Evolutionary conservation across 2,329 filamentous ascomycete genomes (phyloP).

Genomic region (Botrytis porri): DNA sequence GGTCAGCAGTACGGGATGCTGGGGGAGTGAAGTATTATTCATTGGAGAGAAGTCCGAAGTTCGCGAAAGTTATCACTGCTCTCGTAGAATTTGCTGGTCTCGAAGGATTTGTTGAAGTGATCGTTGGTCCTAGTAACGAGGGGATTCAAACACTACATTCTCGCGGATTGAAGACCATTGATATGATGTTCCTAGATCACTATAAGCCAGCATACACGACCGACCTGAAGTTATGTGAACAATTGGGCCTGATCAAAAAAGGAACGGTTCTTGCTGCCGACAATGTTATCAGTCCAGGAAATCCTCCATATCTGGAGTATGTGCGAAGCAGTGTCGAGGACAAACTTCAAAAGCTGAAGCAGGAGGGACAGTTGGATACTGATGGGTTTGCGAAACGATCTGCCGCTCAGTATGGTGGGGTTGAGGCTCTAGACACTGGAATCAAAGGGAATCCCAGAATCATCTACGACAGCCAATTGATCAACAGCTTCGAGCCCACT

Average conservation of each 20-base stretch:
- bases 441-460: constrained; percentile 59
- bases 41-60: constrained; percentile 71
- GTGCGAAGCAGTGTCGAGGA: constrained; percentile 62
- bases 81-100: constrained; percentile 74
- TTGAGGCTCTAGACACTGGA: constrained; percentile 40
- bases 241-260: constrained; percentile 59
- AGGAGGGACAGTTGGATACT: constrained; percentile 46
- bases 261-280: constrained; percentile 66
- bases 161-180: constrained; percentile 25
- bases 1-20: constrained; percentile 58
- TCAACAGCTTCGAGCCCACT: constrained; percentile 66
- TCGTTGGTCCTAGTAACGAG: constrained; percentile 67
- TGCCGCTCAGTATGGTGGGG: constrained; percentile 37
- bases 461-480: constrained; percentile 61
- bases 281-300: constrained; percentile 69
- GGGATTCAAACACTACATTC: constrained; percentile 58
- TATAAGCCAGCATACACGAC: constrained; percentile 72
- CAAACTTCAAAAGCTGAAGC: constrained; percentile 49
- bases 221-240: constrained; percentile 75
- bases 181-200: constrained; percentile 67
- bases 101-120: constrained; percentile 64
- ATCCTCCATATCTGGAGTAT: constrained; percentile 68
- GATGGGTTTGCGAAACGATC: constrained; percentile 34
- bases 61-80: constrained; percentile 64
- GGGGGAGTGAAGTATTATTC: constrained; percentile 67